Evolutionary conservation across 2,329 filamentous ascomycete genomes (phyloP).

Genomic region (Diaporthe batatas): DNA sequence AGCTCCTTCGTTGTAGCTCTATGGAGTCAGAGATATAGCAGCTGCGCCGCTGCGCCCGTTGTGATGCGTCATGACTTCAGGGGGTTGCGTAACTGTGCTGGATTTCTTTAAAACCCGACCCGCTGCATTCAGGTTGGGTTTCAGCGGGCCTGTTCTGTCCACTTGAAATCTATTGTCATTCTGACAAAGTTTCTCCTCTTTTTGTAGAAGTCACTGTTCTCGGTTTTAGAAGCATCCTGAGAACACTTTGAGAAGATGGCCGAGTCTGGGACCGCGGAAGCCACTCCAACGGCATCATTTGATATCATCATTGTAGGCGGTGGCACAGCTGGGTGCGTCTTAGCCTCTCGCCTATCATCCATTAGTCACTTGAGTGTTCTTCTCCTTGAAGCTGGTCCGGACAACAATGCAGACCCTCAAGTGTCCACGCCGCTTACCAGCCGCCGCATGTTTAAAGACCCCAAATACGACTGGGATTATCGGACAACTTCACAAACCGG

Average conservation of each 20-base stretch:
- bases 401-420: slow-evolving; percentile 1
- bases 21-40: neutral
- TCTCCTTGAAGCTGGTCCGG: slow-evolving; percentile 3
- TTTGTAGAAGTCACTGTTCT: neutral
- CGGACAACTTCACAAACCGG: neutral
- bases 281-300: neutral
- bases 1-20: neutral
- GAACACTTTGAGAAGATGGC: neutral
- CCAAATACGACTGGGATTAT: slow-evolving; percentile 1
- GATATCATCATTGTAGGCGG: slow-evolving; percentile 16
- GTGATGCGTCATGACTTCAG: no score
- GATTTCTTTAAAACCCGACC: slow-evolving; percentile 9
- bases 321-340: slow-evolving; percentile 18
- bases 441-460: slow-evolving; percentile 12
- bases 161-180: neutral
- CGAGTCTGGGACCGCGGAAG: neutral
- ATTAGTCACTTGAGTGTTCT: neutral
- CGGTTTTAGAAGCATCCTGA: neutral
- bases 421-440: neutral
- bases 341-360: slow-evolving; percentile 2
- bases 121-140: neutral
- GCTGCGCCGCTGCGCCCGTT: no score
- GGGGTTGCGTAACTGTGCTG: no score
- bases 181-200: neutral
- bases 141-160: neutral